Evolutionary conservation across 2,329 filamentous ascomycete species (phyloP).

Genomic region (Trichoderma sp.): DNA sequence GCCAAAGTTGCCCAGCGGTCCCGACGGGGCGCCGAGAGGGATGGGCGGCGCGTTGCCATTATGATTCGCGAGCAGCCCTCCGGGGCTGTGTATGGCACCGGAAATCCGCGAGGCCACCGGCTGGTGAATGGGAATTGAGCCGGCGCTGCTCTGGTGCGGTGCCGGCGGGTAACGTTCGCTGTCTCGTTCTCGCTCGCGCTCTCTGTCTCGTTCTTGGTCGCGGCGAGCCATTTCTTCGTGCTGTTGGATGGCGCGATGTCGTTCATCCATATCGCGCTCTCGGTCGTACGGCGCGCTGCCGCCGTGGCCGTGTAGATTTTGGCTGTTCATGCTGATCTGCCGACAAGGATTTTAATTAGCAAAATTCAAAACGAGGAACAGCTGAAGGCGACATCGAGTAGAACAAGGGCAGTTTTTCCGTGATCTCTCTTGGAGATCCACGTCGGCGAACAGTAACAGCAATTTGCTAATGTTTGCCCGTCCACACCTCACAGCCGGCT

Average conservation of each 20-base stretch:
- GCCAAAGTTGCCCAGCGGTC: conserved; percentile 56
- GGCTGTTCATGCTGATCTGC: conserved; percentile 52
- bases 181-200: conserved; percentile 63
- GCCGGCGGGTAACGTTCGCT: conserved; percentile 71
- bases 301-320: conserved; percentile 48
- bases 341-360: conserved; percentile 16
- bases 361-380: not conserved
- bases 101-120: conserved; percentile 82
- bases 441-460: not conserved
- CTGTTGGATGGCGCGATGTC: conserved; percentile 52
- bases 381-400: not conserved
- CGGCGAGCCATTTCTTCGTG: conserved; percentile 56
- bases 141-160: conserved; percentile 80
- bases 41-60: conserved; percentile 61
- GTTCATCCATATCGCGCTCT: conserved; percentile 54
- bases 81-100: conserved; percentile 87
- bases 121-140: conserved; percentile 90
- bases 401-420: not conserved
- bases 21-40: conserved; percentile 56
- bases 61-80: conserved; percentile 80
- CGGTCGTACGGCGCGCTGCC: conserved; percentile 51
- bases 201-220: conserved; percentile 66
- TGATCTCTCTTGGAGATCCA: not conserved
- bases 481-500: conserved; percentile 13
- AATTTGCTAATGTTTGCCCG: not conserved